Evolutionary conservation across 2,329 filamentous ascomycete genomes (phyloP).

Genomic region (Microcyclospora pomicola): DNA sequence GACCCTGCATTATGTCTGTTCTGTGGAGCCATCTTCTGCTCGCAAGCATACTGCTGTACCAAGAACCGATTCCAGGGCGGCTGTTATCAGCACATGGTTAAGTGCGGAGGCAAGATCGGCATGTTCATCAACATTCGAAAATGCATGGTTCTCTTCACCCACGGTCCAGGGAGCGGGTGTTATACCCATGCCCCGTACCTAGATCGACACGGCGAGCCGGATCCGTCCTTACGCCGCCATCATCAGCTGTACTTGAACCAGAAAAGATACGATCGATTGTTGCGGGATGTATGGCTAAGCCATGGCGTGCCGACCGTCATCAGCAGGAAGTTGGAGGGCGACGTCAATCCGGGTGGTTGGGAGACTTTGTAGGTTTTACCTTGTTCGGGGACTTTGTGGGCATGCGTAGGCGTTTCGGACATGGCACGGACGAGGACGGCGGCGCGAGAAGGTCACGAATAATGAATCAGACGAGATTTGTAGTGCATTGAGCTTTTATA

Average conservation of each 20-base stretch:
- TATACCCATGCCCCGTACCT: conserved; percentile 85
- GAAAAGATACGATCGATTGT: conserved; percentile 77
- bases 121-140: conserved; percentile 94
- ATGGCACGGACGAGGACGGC: no score
- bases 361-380: conserved; percentile 45
- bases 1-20: conserved; percentile 89
- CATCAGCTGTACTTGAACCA: conserved; percentile 88
- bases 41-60: conserved; percentile 83
- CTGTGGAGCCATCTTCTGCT: conserved; percentile 94
- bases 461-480: no score
- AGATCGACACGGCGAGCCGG: conserved; percentile 89
- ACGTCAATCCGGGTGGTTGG: conserved; percentile 96
- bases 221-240: conserved; percentile 71
- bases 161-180: conserved; percentile 61
- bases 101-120: conserved; percentile 83
- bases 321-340: conserved; percentile 76
- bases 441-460: no score
- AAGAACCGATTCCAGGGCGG: conserved; percentile 55
- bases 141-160: conserved; percentile 79
- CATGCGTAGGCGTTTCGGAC: no score
- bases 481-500: no score
- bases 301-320: conserved; percentile 84
- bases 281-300: conserved; percentile 72
- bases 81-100: conserved; percentile 78
- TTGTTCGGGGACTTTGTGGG: not conserved